These are phyloP conservation scores for Saccharomycopsis vini DNA, from an alignment of 805 yeast genomes.

Conservation along the genomic window DNA sequence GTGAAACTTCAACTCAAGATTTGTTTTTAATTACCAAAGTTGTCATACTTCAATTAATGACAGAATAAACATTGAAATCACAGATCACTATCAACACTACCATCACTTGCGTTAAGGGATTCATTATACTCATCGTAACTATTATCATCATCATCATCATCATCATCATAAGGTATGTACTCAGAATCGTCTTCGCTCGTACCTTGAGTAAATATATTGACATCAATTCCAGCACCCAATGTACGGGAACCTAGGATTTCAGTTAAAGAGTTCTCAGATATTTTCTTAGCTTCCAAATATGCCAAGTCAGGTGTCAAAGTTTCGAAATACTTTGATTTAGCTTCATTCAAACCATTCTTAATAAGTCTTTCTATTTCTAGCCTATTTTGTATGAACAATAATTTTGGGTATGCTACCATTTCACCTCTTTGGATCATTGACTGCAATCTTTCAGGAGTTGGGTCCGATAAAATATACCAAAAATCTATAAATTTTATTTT, in stretches of 20 bases:
- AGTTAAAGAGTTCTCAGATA: neutral
- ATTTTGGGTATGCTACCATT: slow-evolving; percentile 54
- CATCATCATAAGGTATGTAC: no score
- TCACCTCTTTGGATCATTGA: slow-evolving; percentile 56
- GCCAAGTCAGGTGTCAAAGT: neutral
- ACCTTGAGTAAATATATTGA: no score
- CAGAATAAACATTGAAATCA: no score
- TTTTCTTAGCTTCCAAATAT: neutral
- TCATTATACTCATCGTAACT: no score
- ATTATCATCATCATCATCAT: no score
- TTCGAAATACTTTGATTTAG: slow-evolving; percentile 16
- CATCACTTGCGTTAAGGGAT: no score
- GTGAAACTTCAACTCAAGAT: no score
- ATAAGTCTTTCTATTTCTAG: slow-evolving; percentile 57
- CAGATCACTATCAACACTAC: no score
- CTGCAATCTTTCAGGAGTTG: slow-evolving; percentile 47
- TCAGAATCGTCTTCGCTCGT: no score
- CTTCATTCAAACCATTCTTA: slow-evolving; percentile 37
- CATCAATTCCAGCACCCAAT: neutral
- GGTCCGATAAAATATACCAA: slow-evolving; percentile 57
- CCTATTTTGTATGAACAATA: slow-evolving; percentile 57
- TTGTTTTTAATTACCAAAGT: no score
- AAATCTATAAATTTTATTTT: slow-evolving; percentile 51
- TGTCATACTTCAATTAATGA: no score
- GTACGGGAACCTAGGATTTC: neutral